phyloP scores from a whole-genome alignment of 169 alveolate species.

The Cytauxzoon felis region DNA sequence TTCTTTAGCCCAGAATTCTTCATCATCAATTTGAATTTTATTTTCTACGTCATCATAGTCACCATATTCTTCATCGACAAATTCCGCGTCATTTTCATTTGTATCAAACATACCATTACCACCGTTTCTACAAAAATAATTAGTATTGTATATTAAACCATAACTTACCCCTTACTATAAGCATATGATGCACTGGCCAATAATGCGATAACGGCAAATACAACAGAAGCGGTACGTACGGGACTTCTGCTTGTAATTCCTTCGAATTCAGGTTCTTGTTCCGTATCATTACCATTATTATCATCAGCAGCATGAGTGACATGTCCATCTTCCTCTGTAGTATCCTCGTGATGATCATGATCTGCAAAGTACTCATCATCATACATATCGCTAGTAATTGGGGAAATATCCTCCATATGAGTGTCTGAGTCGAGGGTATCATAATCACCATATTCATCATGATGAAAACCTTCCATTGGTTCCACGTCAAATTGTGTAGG shows the following conservation, averaged over 20 bases:
- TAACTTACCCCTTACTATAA: not conserved
- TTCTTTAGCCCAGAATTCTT: constrained; percentile 56
- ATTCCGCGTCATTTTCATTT: constrained; percentile 9
- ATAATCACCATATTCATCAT: not conserved
- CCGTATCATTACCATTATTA: constrained; percentile 1
- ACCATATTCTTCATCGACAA: not conserved
- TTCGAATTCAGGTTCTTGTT: not conserved
- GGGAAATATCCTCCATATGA: constrained; percentile 13
- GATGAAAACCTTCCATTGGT: not conserved
- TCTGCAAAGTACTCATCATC: constrained; percentile 13
- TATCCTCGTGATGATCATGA: constrained; percentile 1
- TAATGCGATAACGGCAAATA: constrained; percentile 2
- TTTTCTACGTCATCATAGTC: constrained; percentile 1
- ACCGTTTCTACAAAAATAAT: not conserved
- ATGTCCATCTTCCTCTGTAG: not conserved
- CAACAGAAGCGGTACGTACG: constrained; percentile 11
- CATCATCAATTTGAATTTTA: constrained; percentile 11
- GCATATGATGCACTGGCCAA: constrained; percentile 19
- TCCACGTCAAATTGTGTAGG: not conserved
- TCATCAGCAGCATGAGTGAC: constrained; percentile 6
- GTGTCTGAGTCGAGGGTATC: constrained; percentile 22
- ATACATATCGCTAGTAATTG: constrained; percentile 3
- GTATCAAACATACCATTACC: not conserved
- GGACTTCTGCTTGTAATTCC: not conserved
- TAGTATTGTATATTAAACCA: not conserved